These are phyloP conservation scores for Neonothopanus nambi DNA, from an alignment of 1,284 basidiomycete genomes.

Conservation along the genomic window DNA sequence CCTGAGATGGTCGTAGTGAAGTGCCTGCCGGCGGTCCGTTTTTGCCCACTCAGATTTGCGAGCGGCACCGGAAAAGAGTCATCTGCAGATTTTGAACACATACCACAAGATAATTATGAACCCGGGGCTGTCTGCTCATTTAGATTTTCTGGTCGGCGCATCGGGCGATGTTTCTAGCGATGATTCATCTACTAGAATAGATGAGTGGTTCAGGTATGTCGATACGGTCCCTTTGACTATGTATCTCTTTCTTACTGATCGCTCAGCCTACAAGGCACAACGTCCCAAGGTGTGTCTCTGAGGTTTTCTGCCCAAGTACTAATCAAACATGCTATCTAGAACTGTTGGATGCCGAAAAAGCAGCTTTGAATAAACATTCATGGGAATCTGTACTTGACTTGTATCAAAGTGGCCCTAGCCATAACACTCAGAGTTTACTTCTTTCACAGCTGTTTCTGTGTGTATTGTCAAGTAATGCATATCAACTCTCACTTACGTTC, in stretches of 20 bases:
- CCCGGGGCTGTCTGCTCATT: conserved; percentile 15
- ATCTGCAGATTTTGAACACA: too few species aligned
- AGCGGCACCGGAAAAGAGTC: too few species aligned
- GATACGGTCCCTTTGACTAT: background rate
- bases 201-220: conserved; percentile 29
- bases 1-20: too few species aligned
- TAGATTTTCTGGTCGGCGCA: conserved; percentile 28
- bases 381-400: conserved; percentile 22
- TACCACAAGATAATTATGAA: too few species aligned
- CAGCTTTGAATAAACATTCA: background rate
- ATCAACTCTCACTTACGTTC: background rate
- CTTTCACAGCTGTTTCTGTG: conserved; percentile 17
- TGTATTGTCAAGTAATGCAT: background rate
- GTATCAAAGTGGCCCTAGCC: conserved; percentile 2
- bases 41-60: too few species aligned
- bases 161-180: conserved; percentile 21
- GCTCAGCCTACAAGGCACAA: too few species aligned
- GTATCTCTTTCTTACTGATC: too few species aligned
- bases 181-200: conserved; percentile 23
- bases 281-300: background rate
- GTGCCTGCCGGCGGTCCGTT: too few species aligned
- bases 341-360: background rate
- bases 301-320: background rate
- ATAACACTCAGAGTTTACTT: background rate
- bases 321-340: background rate